Percentiles rank a stretch among this genome's conserved stretches.
These are phyloP conservation scores for Saccharata proteae DNA, from an alignment of 2,329 filamentous ascomycete genomes.

Conservation along the genomic window DNA sequence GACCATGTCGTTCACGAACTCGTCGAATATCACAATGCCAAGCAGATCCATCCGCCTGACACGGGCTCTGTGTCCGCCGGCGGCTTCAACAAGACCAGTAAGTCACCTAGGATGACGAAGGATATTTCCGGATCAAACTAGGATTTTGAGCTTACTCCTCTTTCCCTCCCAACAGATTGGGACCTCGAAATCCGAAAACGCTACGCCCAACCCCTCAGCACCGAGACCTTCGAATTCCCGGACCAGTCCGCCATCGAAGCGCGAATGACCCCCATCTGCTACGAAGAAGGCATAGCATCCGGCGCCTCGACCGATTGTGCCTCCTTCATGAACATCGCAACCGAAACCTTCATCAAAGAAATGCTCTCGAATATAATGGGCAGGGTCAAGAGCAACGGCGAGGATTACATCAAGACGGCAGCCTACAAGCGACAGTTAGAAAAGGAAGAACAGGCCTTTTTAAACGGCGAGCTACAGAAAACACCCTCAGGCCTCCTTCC, in stretches of 20 bases:
- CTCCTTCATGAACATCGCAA: constrained; percentile 48
- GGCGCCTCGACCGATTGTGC: constrained; percentile 42
- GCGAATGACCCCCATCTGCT: constrained; percentile 53
- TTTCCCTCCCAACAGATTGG: constrained; percentile 33
- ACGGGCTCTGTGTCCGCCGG: constrained; percentile 58
- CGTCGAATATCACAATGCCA: constrained; percentile 26
- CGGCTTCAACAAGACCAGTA: constrained; percentile 69
- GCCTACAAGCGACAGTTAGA: constrained; percentile 65
- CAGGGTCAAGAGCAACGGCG: constrained; percentile 43
- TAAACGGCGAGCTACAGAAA: constrained; percentile 60
- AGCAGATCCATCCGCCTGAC: constrained; percentile 37
- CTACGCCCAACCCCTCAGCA: constrained; percentile 48
- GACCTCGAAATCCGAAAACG: constrained; percentile 54
- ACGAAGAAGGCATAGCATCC: constrained; percentile 48
- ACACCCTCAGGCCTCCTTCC: constrained; percentile 70
- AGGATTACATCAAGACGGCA: constrained; percentile 56
- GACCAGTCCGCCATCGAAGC: constrained; percentile 43
- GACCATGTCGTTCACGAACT: no score
- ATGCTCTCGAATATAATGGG: constrained; percentile 43
- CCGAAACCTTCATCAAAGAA: constrained; percentile 52
- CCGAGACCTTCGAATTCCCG: constrained; percentile 52
- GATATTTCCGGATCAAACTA: no score
- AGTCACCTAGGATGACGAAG: constrained; percentile 24
- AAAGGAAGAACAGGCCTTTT: constrained; percentile 60
- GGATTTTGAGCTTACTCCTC: no score